A percentile compares a stretch with the other conserved stretches of the same genome.
Evolutionary conservation across 768 basidiomycete species (phyloP).

Genomic region (Bullera alba): DNA sequence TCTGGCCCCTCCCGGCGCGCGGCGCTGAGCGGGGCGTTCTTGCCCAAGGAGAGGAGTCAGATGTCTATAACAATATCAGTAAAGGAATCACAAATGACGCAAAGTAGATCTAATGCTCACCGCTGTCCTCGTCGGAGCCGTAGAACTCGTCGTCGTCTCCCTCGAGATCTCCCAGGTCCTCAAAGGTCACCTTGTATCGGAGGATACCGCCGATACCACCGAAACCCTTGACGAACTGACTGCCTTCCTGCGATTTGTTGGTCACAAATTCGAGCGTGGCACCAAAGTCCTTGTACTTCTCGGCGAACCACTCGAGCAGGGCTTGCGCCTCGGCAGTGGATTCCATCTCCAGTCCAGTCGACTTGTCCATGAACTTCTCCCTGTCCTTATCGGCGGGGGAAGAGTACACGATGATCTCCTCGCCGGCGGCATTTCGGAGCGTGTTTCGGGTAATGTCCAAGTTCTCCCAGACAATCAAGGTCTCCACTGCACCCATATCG

Average conservation of each 20-base stretch:
- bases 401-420: constrained; percentile 73
- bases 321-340: constrained; percentile 69
- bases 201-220: constrained; percentile 94
- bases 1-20: constrained; percentile 9
- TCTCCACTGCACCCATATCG: constrained; percentile 94
- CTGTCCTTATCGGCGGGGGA: constrained; percentile 77
- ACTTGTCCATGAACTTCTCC: constrained; percentile 91
- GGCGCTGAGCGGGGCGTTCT: constrained; percentile 36
- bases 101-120: constrained; percentile 29
- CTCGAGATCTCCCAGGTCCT: constrained; percentile 56
- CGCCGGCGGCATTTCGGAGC: constrained; percentile 85
- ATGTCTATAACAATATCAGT: constrained; percentile 20
- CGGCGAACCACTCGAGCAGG: constrained; percentile 96
- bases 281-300: constrained; percentile 97
- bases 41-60: constrained; percentile 30
- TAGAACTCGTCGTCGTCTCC: constrained; percentile 49
- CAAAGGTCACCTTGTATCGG: constrained; percentile 96
- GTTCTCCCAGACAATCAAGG: constrained; percentile 97
- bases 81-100: not conserved
- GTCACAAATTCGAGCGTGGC: constrained; percentile 86
- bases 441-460: constrained; percentile 81
- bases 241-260: constrained; percentile 92
- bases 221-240: constrained; percentile 96
- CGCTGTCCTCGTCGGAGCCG: constrained; percentile 44
- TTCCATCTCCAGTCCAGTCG: constrained; percentile 94